Percentiles rank a stretch among this genome's conserved stretches.
Conservation (phyloP, 129 eudicot species). For the sunflower (Helianthus annuus) region DNA sequence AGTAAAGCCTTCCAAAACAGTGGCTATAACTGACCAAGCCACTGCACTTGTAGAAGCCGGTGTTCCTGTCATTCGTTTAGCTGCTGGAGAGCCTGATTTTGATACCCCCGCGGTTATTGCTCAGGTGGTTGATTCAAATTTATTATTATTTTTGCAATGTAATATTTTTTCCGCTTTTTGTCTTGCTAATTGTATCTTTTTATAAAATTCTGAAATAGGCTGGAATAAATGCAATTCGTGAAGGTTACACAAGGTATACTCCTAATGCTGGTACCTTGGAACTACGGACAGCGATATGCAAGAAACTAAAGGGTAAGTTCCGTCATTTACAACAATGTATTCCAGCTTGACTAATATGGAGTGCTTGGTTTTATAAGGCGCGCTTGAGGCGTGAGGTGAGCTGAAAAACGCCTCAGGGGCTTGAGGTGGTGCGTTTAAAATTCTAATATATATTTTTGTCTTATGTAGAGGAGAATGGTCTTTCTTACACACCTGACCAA, state of each 20-base stretch:
- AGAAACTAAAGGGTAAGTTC: conserved; percentile 72
- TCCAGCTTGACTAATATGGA: not conserved
- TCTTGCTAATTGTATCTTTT: not conserved
- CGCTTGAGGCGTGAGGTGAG: too few species aligned
- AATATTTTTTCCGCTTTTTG: not conserved
- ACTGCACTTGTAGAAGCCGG: conserved; percentile 97
- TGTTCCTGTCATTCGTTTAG: conserved; percentile 87
- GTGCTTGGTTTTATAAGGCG: not conserved
- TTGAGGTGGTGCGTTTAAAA: too few species aligned
- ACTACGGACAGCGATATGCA: conserved; percentile 81
- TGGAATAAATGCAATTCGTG: conserved; percentile 87
- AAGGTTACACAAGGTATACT: conserved; percentile 89
- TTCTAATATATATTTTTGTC: not conserved
- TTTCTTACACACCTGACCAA: conserved; percentile 89
- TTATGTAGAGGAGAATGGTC: conserved; percentile 76
- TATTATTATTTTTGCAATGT: not conserved
- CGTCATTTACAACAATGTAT: conserved; percentile 4
- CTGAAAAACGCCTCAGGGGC: too few species aligned
- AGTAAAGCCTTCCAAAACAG: conserved; percentile 86
- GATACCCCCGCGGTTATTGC: conserved; percentile 82
- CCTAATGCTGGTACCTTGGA: conserved; percentile 96
- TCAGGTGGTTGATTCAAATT: conserved; percentile 51
- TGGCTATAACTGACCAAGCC: conserved; percentile 85
- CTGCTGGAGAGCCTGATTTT: conserved; percentile 98
- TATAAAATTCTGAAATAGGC: conserved; percentile 44